Percentiles rank a stretch among this genome's conserved stretches.
Conservation (phyloP, 768 basidiomycete species). For the Mycena belliarum region DNA sequence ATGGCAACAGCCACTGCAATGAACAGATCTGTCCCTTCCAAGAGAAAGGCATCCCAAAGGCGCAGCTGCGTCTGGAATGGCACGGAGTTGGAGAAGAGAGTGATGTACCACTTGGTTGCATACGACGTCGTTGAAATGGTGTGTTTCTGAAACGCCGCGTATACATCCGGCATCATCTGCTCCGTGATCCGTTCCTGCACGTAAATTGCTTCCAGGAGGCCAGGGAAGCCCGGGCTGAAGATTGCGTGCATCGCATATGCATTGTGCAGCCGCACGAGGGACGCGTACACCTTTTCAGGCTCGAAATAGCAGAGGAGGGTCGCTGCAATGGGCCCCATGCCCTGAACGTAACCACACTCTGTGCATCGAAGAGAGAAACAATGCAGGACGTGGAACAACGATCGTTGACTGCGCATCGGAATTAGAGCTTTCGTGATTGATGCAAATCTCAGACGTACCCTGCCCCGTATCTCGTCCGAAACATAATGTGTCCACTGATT, state of each 20-base stretch:
- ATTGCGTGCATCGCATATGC: slow-evolving; percentile 84
- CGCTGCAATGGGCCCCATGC: slow-evolving; percentile 97
- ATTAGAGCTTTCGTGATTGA: not conserved
- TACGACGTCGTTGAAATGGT: slow-evolving; percentile 93
- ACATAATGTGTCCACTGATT: slow-evolving; percentile 92
- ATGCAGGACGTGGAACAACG: slow-evolving; percentile 93
- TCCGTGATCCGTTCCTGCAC: slow-evolving; percentile 90
- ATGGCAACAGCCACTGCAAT: slow-evolving; percentile 84
- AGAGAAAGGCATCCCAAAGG: slow-evolving; percentile 90
- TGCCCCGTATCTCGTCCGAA: slow-evolving; percentile 92
- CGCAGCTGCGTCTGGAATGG: slow-evolving; percentile 94
- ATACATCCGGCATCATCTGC: slow-evolving; percentile 87
- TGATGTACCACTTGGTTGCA: slow-evolving; percentile 99
- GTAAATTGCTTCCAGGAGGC: slow-evolving; percentile 93
- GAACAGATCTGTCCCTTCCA: slow-evolving; percentile 90
- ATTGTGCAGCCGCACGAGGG: slow-evolving; percentile 87
- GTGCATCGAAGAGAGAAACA: slow-evolving; percentile 84
- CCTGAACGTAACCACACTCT: slow-evolving; percentile 94
- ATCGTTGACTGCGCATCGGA: slow-evolving; percentile 71
- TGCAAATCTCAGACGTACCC: slow-evolving; percentile 61
- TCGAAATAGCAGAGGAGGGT: slow-evolving; percentile 93
- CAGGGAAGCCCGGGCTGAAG: slow-evolving; percentile 94
- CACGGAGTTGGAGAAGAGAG: slow-evolving; percentile 91
- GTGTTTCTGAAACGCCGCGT: slow-evolving; percentile 80
- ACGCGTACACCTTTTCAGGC: slow-evolving; percentile 84